Conservation (phyloP, 2,329 filamentous ascomycete genomes). For the Fusarium nelsonii region DNA sequence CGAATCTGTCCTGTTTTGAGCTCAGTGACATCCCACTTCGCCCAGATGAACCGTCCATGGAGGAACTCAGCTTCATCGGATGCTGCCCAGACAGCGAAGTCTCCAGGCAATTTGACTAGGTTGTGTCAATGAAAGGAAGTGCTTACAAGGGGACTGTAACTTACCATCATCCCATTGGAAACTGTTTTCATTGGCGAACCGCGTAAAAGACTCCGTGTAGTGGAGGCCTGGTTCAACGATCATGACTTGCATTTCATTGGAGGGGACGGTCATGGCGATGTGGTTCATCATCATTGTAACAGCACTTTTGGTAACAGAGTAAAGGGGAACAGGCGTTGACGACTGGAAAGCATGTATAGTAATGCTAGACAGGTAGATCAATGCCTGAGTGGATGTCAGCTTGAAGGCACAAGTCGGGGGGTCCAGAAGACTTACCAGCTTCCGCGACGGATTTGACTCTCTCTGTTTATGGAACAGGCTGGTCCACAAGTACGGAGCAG, state of each 20-base stretch:
- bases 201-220: conserved; percentile 9
- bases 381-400: accelerated
- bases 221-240: conserved; percentile 33
- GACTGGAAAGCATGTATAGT: neutral
- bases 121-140: accelerated
- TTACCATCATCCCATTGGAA: conserved; percentile 21
- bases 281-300: conserved; percentile 54
- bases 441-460: neutral
- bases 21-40: conserved; percentile 22
- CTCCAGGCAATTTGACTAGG: conserved; percentile 2
- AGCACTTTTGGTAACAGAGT: conserved; percentile 56
- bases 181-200: conserved; percentile 4
- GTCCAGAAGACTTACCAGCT: neutral
- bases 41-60: conserved; percentile 15
- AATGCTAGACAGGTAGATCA: conserved; percentile 1
- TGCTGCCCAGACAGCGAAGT: conserved; percentile 27
- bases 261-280: conserved; percentile 53
- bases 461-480: conserved; percentile 14
- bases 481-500: neutral
- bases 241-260: conserved; percentile 46
- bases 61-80: conserved; percentile 23
- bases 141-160: accelerated
- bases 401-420: accelerated
- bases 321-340: conserved; percentile 38
- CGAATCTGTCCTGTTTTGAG: conserved; percentile 5